These are phyloP conservation scores for Boletellus sp. DNA, from an alignment of 768 basidiomycete genomes.

Conservation along the genomic window DNA sequence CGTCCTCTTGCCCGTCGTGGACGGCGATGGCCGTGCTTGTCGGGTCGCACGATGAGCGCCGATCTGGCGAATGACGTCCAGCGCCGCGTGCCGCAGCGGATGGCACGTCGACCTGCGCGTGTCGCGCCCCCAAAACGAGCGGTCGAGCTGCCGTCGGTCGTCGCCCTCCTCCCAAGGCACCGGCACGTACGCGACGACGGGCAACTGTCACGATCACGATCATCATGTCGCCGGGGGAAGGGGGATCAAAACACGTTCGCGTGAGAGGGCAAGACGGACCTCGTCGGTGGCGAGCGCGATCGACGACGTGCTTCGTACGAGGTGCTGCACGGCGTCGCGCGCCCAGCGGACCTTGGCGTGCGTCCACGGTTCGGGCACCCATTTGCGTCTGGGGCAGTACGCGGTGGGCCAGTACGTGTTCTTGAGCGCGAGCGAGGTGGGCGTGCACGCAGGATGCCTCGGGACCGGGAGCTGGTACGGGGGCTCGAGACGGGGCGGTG, in stretches of 20 bases:
- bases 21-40: too few species aligned
- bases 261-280: slow-evolving; percentile 35
- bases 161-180: slow-evolving; percentile 47
- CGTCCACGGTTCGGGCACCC: slow-evolving; percentile 66
- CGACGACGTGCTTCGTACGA: too few species aligned
- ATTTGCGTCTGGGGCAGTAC: slow-evolving; percentile 65
- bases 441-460: slow-evolving; percentile 60
- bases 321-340: slow-evolving; percentile 54
- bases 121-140: slow-evolving; percentile 59
- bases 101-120: slow-evolving; percentile 64
- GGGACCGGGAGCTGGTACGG: slow-evolving; percentile 68
- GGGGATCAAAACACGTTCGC: too few species aligned
- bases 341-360: slow-evolving; percentile 71
- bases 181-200: slow-evolving; percentile 72
- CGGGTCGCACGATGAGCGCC: slow-evolving; percentile 48
- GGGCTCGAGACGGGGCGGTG: slow-evolving; percentile 39
- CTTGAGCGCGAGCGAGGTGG: slow-evolving; percentile 61
- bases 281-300: slow-evolving; percentile 45
- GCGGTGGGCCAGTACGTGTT: slow-evolving; percentile 82
- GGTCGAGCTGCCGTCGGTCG: slow-evolving; percentile 11
- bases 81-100: slow-evolving; percentile 80
- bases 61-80: slow-evolving; percentile 69
- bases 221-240: too few species aligned
- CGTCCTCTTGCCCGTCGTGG: too few species aligned
- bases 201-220: slow-evolving; percentile 55